Percentiles rank a stretch among this genome's conserved stretches.
phyloP scores from a whole-genome alignment of 176 grass and related monocot species.

The Pontederia paniculata region DNA sequence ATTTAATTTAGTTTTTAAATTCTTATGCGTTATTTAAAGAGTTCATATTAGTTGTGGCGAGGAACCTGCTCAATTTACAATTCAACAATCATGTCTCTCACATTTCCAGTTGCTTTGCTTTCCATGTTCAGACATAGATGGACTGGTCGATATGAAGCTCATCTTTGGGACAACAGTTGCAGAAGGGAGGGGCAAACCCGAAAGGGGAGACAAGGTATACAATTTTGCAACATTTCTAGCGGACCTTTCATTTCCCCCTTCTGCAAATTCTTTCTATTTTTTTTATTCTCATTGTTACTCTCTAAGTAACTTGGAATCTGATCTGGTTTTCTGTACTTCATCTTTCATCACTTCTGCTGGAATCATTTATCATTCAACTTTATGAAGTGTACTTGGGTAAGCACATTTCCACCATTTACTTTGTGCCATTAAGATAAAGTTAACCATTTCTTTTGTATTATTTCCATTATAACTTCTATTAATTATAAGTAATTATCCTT shows the following conservation, averaged over 20 bases:
- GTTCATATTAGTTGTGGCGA: no score
- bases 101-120: background rate
- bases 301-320: no score
- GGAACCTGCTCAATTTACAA: no score
- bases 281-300: constrained; percentile 9
- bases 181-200: constrained; percentile 97
- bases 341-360: background rate
- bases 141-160: constrained; percentile 93
- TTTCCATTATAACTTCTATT: no score
- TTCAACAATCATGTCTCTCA: background rate
- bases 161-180: constrained; percentile 97
- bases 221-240: background rate
- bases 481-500: no score
- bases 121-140: constrained; percentile 80
- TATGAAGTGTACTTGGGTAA: constrained; percentile 87
- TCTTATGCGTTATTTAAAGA: no score
- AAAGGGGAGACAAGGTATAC: constrained; percentile 85
- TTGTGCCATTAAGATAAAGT: no score
- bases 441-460: no score
- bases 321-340: constrained; percentile 1
- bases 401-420: background rate
- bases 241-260: background rate
- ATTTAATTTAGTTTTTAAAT: no score
- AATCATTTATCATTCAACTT: constrained; percentile 6
- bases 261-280: background rate